Evolutionary conservation across 2,329 filamentous ascomycete species (phyloP).

Genomic region (Aureobasidium sp.): DNA sequence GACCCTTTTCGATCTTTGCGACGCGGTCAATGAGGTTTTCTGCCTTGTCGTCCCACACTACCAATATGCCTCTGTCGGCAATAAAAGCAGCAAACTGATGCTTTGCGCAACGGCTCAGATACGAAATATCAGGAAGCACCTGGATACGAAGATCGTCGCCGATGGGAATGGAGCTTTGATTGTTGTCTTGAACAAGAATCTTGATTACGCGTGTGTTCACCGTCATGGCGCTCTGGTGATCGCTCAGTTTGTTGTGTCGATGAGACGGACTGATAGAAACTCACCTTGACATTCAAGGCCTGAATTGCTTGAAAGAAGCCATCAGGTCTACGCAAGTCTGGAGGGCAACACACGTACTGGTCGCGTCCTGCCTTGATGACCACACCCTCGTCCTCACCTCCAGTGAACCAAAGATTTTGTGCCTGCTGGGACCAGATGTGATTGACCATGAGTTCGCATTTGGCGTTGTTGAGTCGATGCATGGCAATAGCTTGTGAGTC

Average conservation of each 20-base stretch:
- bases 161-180: constrained; percentile 51
- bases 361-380: constrained; percentile 47
- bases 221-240: constrained; percentile 56
- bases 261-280: constrained; percentile 19
- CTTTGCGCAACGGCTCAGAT: constrained; percentile 54
- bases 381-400: constrained; percentile 46
- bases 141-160: constrained; percentile 53
- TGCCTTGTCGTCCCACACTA: constrained; percentile 59
- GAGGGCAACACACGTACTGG: constrained; percentile 46
- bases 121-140: constrained; percentile 51
- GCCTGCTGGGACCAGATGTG: constrained; percentile 58
- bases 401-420: constrained; percentile 46
- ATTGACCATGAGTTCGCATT: constrained; percentile 56
- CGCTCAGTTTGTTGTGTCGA: neutral
- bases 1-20: constrained; percentile 44
- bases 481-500: neutral
- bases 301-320: constrained; percentile 45
- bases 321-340: constrained; percentile 38
- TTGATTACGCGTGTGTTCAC: constrained; percentile 59
- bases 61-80: constrained; percentile 48
- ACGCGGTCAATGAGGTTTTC: constrained; percentile 48
- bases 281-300: constrained; percentile 48
- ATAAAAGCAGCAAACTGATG: constrained; percentile 62
- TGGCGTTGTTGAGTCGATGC: constrained; percentile 43
- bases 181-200: constrained; percentile 48